Conservation (phyloP, 257 asterid genomes). For the Solanum okadae region DNA sequence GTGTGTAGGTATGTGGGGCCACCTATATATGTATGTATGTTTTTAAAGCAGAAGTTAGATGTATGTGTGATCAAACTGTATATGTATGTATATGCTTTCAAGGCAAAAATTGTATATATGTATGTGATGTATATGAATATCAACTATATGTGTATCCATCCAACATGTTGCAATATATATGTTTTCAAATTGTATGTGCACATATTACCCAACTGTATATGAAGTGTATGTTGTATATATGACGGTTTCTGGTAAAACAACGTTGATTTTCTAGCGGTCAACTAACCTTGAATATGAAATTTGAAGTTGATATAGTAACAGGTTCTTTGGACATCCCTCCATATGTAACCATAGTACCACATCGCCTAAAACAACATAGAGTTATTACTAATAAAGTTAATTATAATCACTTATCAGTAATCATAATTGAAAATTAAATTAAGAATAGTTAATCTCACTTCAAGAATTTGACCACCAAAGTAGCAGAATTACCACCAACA, state of each 20-base stretch:
- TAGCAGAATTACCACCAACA: constrained; percentile 89
- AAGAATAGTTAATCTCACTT: constrained; percentile 33
- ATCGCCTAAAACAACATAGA: constrained; percentile 31
- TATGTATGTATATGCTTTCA: neutral
- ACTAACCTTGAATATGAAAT: constrained; percentile 79
- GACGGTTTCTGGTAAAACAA: accelerated
- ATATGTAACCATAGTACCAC: constrained; percentile 92
- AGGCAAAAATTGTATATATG: neutral
- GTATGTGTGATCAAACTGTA: neutral
- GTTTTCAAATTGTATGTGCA: neutral
- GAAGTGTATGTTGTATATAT: neutral
- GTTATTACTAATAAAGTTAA: neutral
- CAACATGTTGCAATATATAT: neutral
- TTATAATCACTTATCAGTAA: neutral
- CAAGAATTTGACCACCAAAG: constrained; percentile 68
- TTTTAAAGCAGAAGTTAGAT: neutral
- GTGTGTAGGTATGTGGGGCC: neutral
- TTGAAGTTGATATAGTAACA: constrained; percentile 59
- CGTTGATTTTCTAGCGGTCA: neutral
- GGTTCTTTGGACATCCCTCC: constrained; percentile 98
- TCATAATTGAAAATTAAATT: neutral
- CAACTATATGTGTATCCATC: neutral
- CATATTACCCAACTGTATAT: neutral
- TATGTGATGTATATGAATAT: neutral
- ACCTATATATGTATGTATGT: neutral